These are phyloP conservation scores for Fusarium anthophilum DNA, from an alignment of 2,329 filamentous ascomycete species.

Conservation along the genomic window DNA sequence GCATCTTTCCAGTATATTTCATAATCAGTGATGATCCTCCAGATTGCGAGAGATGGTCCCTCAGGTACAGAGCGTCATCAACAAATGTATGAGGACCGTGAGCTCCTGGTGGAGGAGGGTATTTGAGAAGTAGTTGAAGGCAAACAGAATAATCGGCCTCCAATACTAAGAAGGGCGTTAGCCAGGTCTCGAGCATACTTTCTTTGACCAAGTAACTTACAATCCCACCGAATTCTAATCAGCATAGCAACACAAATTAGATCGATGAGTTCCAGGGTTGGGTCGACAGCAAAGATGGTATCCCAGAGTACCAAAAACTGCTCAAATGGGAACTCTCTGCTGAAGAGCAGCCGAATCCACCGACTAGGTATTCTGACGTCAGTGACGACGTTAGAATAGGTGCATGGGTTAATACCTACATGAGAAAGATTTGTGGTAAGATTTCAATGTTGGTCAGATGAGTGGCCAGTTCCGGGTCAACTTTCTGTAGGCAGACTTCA, in stretches of 20 bases:
- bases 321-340: slow-evolving; percentile 90
- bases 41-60: slow-evolving; percentile 67
- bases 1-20: slow-evolving; percentile 73
- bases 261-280: slow-evolving; percentile 82
- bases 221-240: slow-evolving; percentile 87
- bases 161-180: slow-evolving; percentile 66
- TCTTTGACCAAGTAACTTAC: slow-evolving; percentile 59
- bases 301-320: slow-evolving; percentile 91
- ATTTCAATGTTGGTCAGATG: slow-evolving; percentile 88
- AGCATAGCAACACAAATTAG: slow-evolving; percentile 95
- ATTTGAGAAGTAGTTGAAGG: slow-evolving; percentile 83
- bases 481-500: slow-evolving; percentile 77
- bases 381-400: neutral
- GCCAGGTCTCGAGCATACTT: neutral
- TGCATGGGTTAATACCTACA: slow-evolving; percentile 63
- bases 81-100: slow-evolving; percentile 82
- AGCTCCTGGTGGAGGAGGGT: slow-evolving; percentile 72
- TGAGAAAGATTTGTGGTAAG: slow-evolving; percentile 94
- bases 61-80: slow-evolving; percentile 82
- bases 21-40: slow-evolving; percentile 73
- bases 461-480: slow-evolving; percentile 83
- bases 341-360: slow-evolving; percentile 93
- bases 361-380: slow-evolving; percentile 62
- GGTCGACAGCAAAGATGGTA: slow-evolving; percentile 85
- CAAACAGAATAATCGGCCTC: slow-evolving; percentile 89